Base-by-base conservation (phyloP, 2,329 filamentous ascomycete genomes). In the Paecilomyces niveus region DNA sequence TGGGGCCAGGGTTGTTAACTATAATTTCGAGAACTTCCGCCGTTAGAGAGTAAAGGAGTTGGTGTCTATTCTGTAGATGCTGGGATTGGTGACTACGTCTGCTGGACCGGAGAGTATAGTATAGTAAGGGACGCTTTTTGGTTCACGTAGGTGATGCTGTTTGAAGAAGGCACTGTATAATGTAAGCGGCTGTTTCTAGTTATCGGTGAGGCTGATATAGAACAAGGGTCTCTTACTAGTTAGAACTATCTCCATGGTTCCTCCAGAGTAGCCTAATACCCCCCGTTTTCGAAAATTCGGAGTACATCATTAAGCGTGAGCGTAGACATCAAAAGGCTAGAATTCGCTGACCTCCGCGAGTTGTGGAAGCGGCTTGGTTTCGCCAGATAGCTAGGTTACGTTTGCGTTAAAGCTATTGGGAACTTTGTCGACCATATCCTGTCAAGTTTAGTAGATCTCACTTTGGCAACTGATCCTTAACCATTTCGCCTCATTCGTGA, bases 161-260 rank as follows among this genome's bases (percentile, higher is more conserved):
- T 3, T 45, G n/a, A 9, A 45, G 11, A 39, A 39, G 9, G 56
- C 58, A 33, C 59, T 55, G 50, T 53, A 32, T 33, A 61, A 51
- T 13, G 54, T 52, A 31, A 59, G 57, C 53, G 59, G 59, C n/a
- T 59, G 26, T 24, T 61, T 57, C 11, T 57, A 55, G 21, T 61
- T 59, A 55, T n/a, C 18, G 18, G 9, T 39, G 26, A 11, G 15
- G n/a, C 32, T 18, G 21, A 35, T 9, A 13, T 21, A 31, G n/a
- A n/a, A n/a, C 21, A 39, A 35, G n/a, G 32, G 18, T 2, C 6
- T 54, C 59, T 61, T 55, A 61, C 59, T 61, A 61, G 31, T 61
- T 61, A 53, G 59, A 57, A 15, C 57, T 57, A 33, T 61, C 59
- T 1, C 59, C 59, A 45, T 59, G 55, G 32, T 61, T 61, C 52